Evolutionary conservation across 2,329 filamentous ascomycete species (phyloP).

Genomic region (Grosmannia serpens): DNA sequence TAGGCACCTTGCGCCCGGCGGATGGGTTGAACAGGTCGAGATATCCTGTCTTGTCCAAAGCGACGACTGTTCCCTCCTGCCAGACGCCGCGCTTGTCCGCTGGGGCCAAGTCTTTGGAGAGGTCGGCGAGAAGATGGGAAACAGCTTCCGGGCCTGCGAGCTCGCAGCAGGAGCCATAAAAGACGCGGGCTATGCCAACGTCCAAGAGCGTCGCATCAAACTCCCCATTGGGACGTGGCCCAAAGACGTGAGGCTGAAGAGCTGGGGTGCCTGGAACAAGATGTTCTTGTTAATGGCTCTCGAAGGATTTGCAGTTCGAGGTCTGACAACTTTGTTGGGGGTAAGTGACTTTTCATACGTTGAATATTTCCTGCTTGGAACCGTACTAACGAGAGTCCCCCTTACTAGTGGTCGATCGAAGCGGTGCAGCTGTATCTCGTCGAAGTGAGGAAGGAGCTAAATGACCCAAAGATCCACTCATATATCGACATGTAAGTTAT

Average conservation of each 20-base stretch:
- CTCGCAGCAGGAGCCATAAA: background rate
- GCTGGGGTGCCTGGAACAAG: slow-evolving; percentile 39
- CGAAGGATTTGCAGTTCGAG: slow-evolving; percentile 39
- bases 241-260: slow-evolving; percentile 37
- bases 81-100: slow-evolving; percentile 10
- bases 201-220: slow-evolving; percentile 36
- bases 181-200: slow-evolving; percentile 23
- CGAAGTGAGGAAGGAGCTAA: slow-evolving; percentile 25
- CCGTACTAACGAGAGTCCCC: no score
- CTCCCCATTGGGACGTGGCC: slow-evolving; percentile 45
- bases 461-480: slow-evolving; percentile 5
- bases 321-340: slow-evolving; percentile 35
- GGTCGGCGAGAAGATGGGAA: slow-evolving; percentile 2
- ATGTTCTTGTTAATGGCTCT: slow-evolving; percentile 37
- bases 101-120: slow-evolving; percentile 9
- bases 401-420: slow-evolving; percentile 29
- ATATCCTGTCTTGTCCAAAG: background rate
- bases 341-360: background rate
- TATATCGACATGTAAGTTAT: slow-evolving; percentile 7
- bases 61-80: slow-evolving; percentile 16
- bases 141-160: background rate
- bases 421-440: slow-evolving; percentile 37
- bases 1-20: slow-evolving; percentile 35
- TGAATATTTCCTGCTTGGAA: no score
- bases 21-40: slow-evolving; percentile 17